A percentile compares a stretch with the other conserved stretches of the same genome.
Evolutionary conservation across 2,329 filamentous ascomycete species (phyloP).

Genomic region (Hymenoscyphus fraxineus): DNA sequence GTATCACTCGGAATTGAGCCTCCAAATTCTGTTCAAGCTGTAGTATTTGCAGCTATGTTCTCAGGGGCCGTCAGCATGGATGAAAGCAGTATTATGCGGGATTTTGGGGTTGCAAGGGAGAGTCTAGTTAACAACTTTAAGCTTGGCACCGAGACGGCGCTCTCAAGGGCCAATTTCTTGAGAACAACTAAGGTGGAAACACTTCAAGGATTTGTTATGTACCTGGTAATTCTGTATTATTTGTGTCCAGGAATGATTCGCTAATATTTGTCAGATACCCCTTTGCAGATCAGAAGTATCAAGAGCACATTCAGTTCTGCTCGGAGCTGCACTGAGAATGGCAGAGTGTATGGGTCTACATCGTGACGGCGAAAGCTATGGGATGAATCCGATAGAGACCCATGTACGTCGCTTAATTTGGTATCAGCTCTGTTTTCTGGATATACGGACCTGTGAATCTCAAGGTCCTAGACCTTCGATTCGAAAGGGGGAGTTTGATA

Average conservation of each 20-base stretch:
- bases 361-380: conserved; percentile 60
- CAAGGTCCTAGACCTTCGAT: conserved; percentile 70
- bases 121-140: conserved; percentile 60
- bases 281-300: conserved; percentile 70
- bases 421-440: conserved; percentile 75
- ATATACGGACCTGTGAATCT: conserved; percentile 69
- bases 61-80: conserved; percentile 65
- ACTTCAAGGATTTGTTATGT: conserved; percentile 73
- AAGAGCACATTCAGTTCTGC: conserved; percentile 66
- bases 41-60: conserved; percentile 67
- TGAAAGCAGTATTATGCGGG: conserved; percentile 46
- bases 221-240: conserved; percentile 53
- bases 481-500: conserved; percentile 71
- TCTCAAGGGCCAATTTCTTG: conserved; percentile 67
- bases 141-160: conserved; percentile 61
- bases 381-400: conserved; percentile 62
- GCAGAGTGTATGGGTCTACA: conserved; percentile 77
- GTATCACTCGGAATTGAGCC: conserved; percentile 59
- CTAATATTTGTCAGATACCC: conserved; percentile 49
- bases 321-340: conserved; percentile 68
- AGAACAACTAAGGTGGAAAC: conserved; percentile 70
- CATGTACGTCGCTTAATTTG: conserved; percentile 70
- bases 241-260: no score
- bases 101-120: conserved; percentile 54
- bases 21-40: conserved; percentile 59